Conservation (phyloP, 331 rosid species). For the Arachis monticola region DNA sequence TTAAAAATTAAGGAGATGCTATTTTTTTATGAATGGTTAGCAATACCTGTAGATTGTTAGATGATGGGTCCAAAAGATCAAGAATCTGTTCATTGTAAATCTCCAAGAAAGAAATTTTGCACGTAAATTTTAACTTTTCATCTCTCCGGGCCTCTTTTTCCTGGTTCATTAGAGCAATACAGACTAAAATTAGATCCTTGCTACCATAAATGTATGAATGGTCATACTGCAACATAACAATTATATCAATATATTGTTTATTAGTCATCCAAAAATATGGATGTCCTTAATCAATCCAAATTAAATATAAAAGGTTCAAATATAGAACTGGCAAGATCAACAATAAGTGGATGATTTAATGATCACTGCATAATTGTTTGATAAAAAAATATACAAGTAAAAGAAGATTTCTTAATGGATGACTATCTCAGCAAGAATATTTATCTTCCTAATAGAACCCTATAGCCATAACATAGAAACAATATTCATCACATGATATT, state of each 20-base stretch:
- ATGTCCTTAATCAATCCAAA: neutral
- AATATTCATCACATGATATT: conserved; percentile 1
- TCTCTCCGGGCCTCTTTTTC: conserved; percentile 92
- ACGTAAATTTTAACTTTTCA: conserved; percentile 80
- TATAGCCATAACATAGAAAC: too few relatives aligned
- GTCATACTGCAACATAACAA: neutral
- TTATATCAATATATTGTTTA: neutral
- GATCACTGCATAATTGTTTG: conserved; percentile 1
- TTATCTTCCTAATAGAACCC: neutral
- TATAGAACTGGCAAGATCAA: neutral
- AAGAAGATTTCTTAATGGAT: neutral
- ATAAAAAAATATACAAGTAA: conserved; percentile 26
- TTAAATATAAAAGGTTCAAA: neutral
- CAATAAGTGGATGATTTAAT: neutral
- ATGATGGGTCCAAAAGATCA: conserved; percentile 93
- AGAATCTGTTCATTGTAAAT: conserved; percentile 97
- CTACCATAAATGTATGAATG: conserved; percentile 24
- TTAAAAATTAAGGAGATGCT: conserved; percentile 5
- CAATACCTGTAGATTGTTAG: conserved; percentile 87
- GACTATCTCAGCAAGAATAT: conserved; percentile 13
- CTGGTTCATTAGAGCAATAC: conserved; percentile 50
- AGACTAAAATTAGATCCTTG: conserved; percentile 31
- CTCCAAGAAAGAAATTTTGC: conserved; percentile 95
- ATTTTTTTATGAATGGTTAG: conserved; percentile 20
- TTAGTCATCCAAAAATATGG: conserved; percentile 13